Percentiles rank a stretch among this genome's conserved stretches.
phyloP scores from a whole-genome alignment of 106 monocot genomes.

The Hemerocallis citrina region DNA sequence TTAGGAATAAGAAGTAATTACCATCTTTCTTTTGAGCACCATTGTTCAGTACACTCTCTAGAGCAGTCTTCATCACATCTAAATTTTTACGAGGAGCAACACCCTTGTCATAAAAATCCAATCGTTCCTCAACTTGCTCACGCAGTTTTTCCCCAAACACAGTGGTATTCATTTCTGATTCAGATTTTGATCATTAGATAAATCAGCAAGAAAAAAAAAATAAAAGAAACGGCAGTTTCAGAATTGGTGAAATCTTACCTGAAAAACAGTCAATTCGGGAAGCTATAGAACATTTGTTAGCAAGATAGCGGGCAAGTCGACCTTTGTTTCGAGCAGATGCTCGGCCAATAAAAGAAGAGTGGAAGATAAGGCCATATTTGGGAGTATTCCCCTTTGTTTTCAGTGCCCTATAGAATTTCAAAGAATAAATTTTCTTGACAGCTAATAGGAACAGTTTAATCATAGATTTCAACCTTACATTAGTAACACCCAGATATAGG shows the following conservation, averaged over 20 bases:
- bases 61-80: conserved; percentile 96
- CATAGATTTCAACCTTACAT: no score
- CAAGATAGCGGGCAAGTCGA: conserved; percentile 83
- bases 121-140: conserved; percentile 92
- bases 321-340: conserved; percentile 80
- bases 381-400: conserved; percentile 87
- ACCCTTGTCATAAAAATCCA: conserved; percentile 97
- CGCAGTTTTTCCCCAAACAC: conserved; percentile 83
- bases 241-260: conserved; percentile 22
- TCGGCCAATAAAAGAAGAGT: conserved; percentile 91
- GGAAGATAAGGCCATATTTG: conserved; percentile 93
- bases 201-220: background rate
- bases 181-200: background rate
- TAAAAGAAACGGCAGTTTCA: background rate
- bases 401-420: conserved; percentile 39
- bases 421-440: background rate
- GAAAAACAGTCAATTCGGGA: conserved; percentile 92
- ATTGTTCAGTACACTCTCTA: conserved; percentile 31
- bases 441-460: no score
- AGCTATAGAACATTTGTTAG: conserved; percentile 95
- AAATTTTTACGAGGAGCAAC: conserved; percentile 90
- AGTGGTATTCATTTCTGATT: conserved; percentile 50
- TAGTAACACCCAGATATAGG: no score
- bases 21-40: conserved; percentile 22
- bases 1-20: background rate